These are phyloP conservation scores for Xylaria sp. DNA, from an alignment of 2,329 filamentous ascomycete species.

Conservation along the genomic window DNA sequence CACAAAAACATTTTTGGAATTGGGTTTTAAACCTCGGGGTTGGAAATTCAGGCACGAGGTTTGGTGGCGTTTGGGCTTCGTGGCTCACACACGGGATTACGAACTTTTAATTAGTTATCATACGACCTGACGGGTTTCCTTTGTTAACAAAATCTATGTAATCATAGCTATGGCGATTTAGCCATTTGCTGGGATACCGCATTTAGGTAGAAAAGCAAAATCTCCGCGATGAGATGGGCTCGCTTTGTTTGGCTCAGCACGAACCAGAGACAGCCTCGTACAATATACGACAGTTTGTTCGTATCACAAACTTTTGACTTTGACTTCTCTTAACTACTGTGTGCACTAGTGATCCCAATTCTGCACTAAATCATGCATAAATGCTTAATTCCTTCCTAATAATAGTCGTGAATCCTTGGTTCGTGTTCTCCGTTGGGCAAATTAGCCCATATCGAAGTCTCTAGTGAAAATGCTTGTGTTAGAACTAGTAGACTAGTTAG, in stretches of 20 bases:
- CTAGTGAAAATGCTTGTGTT: neutral
- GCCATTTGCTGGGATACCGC: conserved; percentile 1
- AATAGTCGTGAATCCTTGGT: neutral
- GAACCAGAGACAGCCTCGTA: conserved; percentile 17
- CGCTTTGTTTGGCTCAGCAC: conserved; percentile 2
- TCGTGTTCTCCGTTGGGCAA: neutral
- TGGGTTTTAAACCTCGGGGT: neutral
- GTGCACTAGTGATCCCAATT: neutral
- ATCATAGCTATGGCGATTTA: conserved; percentile 1
- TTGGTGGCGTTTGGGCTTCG: conserved; percentile 11
- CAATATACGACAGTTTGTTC: conserved; percentile 12
- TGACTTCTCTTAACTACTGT: neutral
- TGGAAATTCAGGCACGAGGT: conserved; percentile 17
- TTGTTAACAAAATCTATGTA: conserved; percentile 27
- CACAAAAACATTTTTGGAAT: conserved; percentile 9
- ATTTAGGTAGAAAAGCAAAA: neutral
- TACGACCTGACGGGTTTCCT: conserved; percentile 21
- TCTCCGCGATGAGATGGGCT: conserved; percentile 11
- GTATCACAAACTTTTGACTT: neutral
- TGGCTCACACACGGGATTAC: conserved; percentile 17
- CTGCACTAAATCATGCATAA: conserved; percentile 3
- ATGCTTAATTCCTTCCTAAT: neutral
- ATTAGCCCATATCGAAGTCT: neutral
- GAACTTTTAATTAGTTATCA: conserved; percentile 11
- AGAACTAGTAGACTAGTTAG: neutral